Conservation (phyloP, 164 flowering plant species). For the Liriodendron chinense region DNA sequence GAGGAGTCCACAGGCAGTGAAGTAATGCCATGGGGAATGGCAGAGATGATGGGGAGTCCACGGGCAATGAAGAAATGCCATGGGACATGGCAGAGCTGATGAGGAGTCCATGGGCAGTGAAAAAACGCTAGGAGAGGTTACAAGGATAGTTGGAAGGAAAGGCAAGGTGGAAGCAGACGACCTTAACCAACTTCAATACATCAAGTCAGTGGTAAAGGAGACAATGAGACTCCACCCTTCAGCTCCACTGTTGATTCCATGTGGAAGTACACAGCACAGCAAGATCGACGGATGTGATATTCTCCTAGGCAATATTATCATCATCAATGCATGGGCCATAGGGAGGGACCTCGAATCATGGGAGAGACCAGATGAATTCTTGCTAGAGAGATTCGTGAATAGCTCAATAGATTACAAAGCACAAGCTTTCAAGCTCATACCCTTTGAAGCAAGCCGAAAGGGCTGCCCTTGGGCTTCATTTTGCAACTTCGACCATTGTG, state of each 20-base stretch:
- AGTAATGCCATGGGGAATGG: slow-evolving; percentile 30
- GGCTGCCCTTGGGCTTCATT: slow-evolving; percentile 27
- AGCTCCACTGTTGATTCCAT: slow-evolving; percentile 29
- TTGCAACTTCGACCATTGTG: slow-evolving; percentile 22
- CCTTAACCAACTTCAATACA: slow-evolving; percentile 22
- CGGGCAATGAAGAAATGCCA: slow-evolving; percentile 10
- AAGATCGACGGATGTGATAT: slow-evolving; percentile 23
- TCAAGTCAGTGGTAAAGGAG: slow-evolving; percentile 32
- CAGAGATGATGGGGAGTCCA: slow-evolving; percentile 26
- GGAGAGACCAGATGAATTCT: slow-evolving; percentile 25
- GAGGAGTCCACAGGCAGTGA: slow-evolving; percentile 15
- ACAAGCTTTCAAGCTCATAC: slow-evolving; percentile 26
- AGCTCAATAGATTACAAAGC: slow-evolving; percentile 23
- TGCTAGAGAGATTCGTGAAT: slow-evolving; percentile 27
- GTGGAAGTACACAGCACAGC: slow-evolving; percentile 18
- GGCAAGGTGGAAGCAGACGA: slow-evolving; percentile 22
- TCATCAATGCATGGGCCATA: slow-evolving; percentile 31
- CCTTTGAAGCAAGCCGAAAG: slow-evolving; percentile 34
- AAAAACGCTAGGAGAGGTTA: slow-evolving; percentile 21
- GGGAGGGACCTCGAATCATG: slow-evolving; percentile 23
- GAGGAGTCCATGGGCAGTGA: slow-evolving; percentile 14
- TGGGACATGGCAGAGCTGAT: slow-evolving; percentile 36
- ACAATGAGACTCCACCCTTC: slow-evolving; percentile 31
- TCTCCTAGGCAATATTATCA: slow-evolving; percentile 19
- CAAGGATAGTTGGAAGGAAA: slow-evolving; percentile 22